These are phyloP conservation scores for Boletus sp. DNA, from an alignment of 768 basidiomycete species.

Conservation along the genomic window DNA sequence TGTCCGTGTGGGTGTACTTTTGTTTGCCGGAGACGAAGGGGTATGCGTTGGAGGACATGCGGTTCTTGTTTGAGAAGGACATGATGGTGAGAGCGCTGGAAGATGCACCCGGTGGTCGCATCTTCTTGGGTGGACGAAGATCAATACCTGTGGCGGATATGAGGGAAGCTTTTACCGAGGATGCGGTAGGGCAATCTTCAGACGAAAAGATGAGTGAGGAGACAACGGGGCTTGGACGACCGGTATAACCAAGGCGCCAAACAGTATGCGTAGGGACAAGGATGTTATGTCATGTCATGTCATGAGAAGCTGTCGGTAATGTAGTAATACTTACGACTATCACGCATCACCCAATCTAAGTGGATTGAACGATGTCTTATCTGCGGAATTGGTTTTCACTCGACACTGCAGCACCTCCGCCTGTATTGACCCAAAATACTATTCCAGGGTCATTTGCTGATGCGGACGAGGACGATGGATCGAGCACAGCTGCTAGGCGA, in stretches of 20 bases:
- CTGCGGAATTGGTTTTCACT: slow-evolving; percentile 57
- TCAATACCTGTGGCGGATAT: slow-evolving; percentile 31
- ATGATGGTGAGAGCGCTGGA: slow-evolving; percentile 32
- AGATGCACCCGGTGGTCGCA: slow-evolving; percentile 34
- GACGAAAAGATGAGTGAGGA: background rate
- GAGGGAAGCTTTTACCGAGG: slow-evolving; percentile 3
- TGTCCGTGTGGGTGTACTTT: slow-evolving; percentile 37
- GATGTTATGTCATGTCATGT: too few species aligned
- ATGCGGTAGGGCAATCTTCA: background rate
- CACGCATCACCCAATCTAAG: too few species aligned
- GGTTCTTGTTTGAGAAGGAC: slow-evolving; percentile 37
- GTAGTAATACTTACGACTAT: too few species aligned
- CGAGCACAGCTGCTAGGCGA: slow-evolving; percentile 42
- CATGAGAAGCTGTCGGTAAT: too few species aligned
- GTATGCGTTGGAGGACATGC: slow-evolving; percentile 39
- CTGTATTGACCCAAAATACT: background rate
- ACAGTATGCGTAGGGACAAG: too few species aligned
- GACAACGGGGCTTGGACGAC: background rate
- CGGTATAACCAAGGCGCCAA: background rate
- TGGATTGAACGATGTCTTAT: slow-evolving; percentile 39
- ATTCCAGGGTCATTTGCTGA: slow-evolving; percentile 25
- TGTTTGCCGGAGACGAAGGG: slow-evolving; percentile 42
- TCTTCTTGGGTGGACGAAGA: slow-evolving; percentile 28
- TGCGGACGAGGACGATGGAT: slow-evolving; percentile 37
- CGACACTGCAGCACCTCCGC: slow-evolving; percentile 17